A percentile compares a stretch with the other conserved stretches of the same genome.
Evolutionary conservation across 352 stramenopile genomes (phyloP).

Genomic region (Phytophthora sojae): DNA sequence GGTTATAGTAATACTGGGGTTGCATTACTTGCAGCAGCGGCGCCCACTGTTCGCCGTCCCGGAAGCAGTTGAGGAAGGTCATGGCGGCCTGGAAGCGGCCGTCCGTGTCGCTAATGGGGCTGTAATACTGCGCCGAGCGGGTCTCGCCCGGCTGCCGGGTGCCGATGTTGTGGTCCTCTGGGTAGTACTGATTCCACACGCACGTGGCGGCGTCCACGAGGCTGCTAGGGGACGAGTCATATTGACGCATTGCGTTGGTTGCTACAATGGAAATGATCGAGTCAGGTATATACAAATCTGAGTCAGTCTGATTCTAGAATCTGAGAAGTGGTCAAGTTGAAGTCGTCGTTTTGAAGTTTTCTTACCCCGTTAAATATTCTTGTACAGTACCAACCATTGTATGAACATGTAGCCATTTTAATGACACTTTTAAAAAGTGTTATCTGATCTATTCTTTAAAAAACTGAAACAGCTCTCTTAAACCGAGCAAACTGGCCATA

Average conservation of each 20-base stretch:
- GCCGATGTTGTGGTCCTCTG: constrained; percentile 67
- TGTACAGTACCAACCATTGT: no score
- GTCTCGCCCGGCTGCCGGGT: constrained; percentile 48
- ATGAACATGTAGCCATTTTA: no score
- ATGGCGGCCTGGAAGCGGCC: constrained; percentile 64
- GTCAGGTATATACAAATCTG: no score
- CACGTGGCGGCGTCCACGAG: constrained; percentile 59
- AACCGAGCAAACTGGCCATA: no score
- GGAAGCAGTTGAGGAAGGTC: constrained; percentile 68
- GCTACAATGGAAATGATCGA: no score
- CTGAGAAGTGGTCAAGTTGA: no score
- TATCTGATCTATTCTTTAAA: no score
- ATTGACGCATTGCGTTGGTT: constrained; percentile 9
- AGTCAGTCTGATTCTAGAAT: no score
- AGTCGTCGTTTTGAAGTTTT: no score
- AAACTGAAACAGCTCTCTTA: no score
- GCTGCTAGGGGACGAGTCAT: constrained; percentile 30
- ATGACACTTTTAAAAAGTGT: no score
- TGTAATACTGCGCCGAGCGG: constrained; percentile 53
- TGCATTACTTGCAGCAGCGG: constrained; percentile 47
- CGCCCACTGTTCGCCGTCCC: constrained; percentile 56
- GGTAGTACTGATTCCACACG: constrained; percentile 85
- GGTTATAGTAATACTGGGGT: neutral
- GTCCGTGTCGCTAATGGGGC: constrained; percentile 56
- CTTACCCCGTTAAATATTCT: no score